phyloP scores from a whole-genome alignment of 257 asterid species.

The Solanum pinnatisectum region DNA sequence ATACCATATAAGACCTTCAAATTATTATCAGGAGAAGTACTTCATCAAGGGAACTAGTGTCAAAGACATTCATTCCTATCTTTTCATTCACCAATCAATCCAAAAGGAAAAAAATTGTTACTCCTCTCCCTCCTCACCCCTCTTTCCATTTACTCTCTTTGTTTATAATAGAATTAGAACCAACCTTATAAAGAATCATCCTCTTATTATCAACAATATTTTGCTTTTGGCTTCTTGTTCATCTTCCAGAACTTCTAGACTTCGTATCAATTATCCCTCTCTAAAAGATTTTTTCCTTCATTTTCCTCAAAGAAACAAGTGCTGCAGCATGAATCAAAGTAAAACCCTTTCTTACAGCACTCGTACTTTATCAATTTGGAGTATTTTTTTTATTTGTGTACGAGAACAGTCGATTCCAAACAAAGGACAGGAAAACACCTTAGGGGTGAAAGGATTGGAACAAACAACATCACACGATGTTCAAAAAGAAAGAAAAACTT shows the following conservation, averaged over 20 bases:
- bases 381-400: not conserved
- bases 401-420: not conserved
- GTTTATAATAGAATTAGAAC: not conserved
- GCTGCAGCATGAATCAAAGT: not conserved
- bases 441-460: not conserved
- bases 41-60: not conserved
- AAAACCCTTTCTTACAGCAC: not conserved
- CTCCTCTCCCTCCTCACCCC: not conserved
- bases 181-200: not conserved
- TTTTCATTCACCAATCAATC: not conserved
- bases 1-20: not conserved
- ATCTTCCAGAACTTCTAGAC: not conserved
- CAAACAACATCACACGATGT: not conserved
- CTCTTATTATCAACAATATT: not conserved
- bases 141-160: not conserved
- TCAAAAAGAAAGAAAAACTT: not conserved
- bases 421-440: not conserved
- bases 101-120: not conserved
- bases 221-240: not conserved
- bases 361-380: not conserved
- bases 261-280: not conserved
- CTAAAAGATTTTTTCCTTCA: not conserved
- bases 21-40: not conserved
- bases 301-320: not conserved
- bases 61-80: not conserved